These are phyloP conservation scores for Solanum appendiculatum DNA, from an alignment of 257 asterid genomes.

Conservation along the genomic window DNA sequence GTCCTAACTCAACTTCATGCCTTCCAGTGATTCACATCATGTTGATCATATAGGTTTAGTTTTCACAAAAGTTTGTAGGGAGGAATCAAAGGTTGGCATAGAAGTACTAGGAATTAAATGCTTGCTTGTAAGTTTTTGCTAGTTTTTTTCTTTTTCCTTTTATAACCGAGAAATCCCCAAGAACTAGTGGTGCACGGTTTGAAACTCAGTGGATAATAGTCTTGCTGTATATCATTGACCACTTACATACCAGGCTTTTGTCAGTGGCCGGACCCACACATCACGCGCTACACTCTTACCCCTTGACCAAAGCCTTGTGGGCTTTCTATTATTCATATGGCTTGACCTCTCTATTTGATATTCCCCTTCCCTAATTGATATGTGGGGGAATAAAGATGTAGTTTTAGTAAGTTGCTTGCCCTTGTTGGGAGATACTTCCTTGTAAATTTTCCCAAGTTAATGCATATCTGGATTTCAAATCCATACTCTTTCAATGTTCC, in stretches of 20 bases:
- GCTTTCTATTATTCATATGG: background rate
- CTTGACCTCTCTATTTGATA: background rate
- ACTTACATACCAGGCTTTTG: background rate
- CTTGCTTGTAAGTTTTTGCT: slow-evolving; percentile 18
- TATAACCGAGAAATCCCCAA: background rate
- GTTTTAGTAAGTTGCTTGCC: background rate
- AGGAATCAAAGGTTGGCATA: slow-evolving; percentile 11
- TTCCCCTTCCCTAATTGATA: background rate
- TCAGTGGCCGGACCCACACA: background rate
- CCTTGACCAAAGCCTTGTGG: background rate
- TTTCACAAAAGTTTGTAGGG: slow-evolving; percentile 8
- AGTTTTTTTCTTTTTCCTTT: background rate
- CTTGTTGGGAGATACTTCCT: background rate
- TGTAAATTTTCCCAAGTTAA: slow-evolving; percentile 1
- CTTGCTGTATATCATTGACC: background rate
- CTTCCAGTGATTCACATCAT: slow-evolving; percentile 10
- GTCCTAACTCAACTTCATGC: background rate
- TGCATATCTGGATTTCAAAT: slow-evolving; percentile 1
- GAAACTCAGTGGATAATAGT: background rate
- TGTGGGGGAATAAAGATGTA: slow-evolving; percentile 4
- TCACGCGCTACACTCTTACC: background rate
- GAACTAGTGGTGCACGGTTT: background rate
- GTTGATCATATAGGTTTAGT: slow-evolving; percentile 12
- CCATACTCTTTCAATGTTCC: background rate
- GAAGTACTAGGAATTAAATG: slow-evolving; percentile 14